phyloP scores from a whole-genome alignment of 2,329 filamentous ascomycete species.

The Leptosphaerulina australis region DNA sequence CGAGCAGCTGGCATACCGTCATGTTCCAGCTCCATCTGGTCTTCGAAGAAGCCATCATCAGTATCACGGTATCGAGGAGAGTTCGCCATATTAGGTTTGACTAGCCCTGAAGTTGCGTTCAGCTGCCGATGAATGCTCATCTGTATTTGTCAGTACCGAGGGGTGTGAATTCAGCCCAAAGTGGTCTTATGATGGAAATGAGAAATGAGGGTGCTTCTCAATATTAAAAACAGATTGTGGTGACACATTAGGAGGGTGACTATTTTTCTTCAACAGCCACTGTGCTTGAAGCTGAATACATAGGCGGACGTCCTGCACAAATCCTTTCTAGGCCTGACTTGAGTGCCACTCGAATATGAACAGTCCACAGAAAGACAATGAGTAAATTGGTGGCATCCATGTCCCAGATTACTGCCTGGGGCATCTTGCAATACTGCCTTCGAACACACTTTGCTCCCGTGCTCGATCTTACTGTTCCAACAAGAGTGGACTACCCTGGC shows the following conservation, averaged over 20 bases:
- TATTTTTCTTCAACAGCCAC: not conserved
- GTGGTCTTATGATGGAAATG: not conserved
- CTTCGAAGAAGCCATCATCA: not conserved
- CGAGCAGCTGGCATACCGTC: not conserved
- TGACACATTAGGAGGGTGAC: not conserved
- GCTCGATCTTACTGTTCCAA: not conserved
- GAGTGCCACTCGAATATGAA: not conserved
- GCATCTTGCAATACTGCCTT: not conserved
- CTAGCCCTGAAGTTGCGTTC: not conserved
- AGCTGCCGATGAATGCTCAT: not conserved
- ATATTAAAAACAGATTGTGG: not conserved
- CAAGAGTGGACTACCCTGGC: not conserved
- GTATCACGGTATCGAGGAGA: not conserved
- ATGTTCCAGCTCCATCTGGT: not conserved
- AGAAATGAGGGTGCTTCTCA: not conserved
- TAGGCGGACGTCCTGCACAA: too few species aligned
- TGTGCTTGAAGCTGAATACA: not conserved
- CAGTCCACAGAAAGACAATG: not conserved
- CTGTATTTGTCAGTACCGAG: too few species aligned
- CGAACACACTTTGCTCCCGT: not conserved
- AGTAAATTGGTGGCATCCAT: not conserved
- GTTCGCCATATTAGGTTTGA: not conserved
- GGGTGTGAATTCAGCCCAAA: too few species aligned
- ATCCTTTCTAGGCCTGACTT: too few species aligned
- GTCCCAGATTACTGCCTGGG: not conserved